Evolutionary conservation across 2,329 filamentous ascomycete genomes (phyloP), one percentile per base, ranked within the genome.

Genomic region (Neofusicoccum parvum): DNA sequence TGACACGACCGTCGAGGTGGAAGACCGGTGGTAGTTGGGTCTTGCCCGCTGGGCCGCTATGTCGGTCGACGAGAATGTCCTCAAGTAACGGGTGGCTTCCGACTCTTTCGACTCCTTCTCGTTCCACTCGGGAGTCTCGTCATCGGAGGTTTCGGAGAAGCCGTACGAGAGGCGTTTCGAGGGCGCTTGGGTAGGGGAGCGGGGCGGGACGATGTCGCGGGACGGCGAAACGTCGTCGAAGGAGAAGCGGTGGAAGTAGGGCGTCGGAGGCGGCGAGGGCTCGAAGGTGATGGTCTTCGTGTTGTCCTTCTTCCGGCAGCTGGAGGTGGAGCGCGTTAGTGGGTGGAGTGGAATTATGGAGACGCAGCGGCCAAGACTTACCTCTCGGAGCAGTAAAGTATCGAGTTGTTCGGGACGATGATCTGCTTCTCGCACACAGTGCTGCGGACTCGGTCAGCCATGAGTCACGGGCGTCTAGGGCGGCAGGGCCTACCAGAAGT

Each of bases 341-440:
- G 17, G 10, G 56, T 20, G 17, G 43, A 11, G 39, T 17, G 39
- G 32, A n/a, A 10, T 71, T 53, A 50, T 50, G 39, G 17, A 50
- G 49, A 53, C 12, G 15, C 3, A 14, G 53, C 14, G 20, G 43
- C 37, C 41, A 20, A 17, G 32, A 53, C 80, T 73, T 81, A 88
- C 86, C 83, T 83, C 80, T 88, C 86, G 60, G 86, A 88, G 78
- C 87, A 89, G 74, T 89, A 89, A 50, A 89, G 79, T 46, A 88
- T 81, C 15, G 81, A 82, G 72, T 86, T 85, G 74, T 84, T 83
- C 15, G 87, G 87, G 37, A 84, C 82, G 62, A 86, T 83, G 71
- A 89, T 89, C 77, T 89, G 87, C 74, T 83, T 87, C 75, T 89
- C 87, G 75, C 87, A 89, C 72, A 84, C 87, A 68, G 87, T 84